A percentile compares a stretch with the other conserved stretches of the same genome.
phyloP scores from a whole-genome alignment of 345 rosid species.

The Litchi chinensis region DNA sequence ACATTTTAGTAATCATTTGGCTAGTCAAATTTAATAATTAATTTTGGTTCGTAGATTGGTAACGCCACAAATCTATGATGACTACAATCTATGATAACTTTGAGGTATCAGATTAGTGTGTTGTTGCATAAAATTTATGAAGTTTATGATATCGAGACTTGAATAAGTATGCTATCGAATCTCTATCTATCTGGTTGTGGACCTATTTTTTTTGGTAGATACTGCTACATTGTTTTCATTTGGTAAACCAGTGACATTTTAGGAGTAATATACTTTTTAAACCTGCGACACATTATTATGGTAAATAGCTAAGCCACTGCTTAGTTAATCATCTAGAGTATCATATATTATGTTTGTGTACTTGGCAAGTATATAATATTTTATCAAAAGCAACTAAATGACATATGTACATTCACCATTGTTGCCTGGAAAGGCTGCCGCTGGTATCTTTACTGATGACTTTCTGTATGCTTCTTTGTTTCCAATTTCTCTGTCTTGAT shows the following conservation, averaged over 20 bases:
- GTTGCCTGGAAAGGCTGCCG: background rate
- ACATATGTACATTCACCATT: background rate
- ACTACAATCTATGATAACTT: background rate
- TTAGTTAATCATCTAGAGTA: background rate
- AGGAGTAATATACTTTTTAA: background rate
- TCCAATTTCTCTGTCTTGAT: conserved; percentile 11
- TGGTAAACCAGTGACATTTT: background rate
- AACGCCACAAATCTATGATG: background rate
- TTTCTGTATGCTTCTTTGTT: background rate
- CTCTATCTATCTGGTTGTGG: background rate
- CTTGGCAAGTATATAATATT: background rate
- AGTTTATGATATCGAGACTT: background rate
- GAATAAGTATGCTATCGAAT: background rate
- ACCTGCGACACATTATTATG: background rate
- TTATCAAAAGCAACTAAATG: background rate
- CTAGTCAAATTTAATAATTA: background rate
- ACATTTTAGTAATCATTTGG: background rate
- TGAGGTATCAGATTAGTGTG: background rate
- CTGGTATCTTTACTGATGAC: background rate
- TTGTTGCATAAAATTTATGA: background rate
- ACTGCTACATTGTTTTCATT: background rate
- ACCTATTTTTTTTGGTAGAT: background rate
- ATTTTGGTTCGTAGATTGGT: background rate
- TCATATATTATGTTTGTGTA: background rate
- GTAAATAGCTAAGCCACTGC: background rate